Percentiles rank a stretch among this genome's conserved stretches.
Evolutionary conservation across 768 basidiomycete genomes (phyloP).

Genomic region (Boletus tylopilopsis): DNA sequence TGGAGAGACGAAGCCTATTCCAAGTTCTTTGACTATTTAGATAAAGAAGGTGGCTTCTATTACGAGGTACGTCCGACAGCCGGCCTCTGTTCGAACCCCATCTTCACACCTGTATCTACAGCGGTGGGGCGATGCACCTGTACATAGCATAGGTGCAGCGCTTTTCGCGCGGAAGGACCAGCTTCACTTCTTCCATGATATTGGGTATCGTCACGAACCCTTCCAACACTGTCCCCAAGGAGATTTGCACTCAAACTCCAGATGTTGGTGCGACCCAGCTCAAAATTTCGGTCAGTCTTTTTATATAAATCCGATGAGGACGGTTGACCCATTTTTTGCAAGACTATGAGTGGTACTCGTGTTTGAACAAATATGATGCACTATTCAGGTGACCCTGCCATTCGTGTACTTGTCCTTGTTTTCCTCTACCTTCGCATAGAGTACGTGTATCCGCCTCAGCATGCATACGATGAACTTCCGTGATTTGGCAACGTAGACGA

Average conservation of each 20-base stretch:
- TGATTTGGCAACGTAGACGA: slow-evolving; percentile 1
- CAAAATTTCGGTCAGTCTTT: slow-evolving; percentile 60
- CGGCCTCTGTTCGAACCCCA: not conserved
- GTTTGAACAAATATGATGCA: slow-evolving; percentile 70
- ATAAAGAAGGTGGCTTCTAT: slow-evolving; percentile 84
- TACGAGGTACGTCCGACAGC: slow-evolving; percentile 61
- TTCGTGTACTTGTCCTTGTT: slow-evolving; percentile 2
- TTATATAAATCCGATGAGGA: too few relatives aligned
- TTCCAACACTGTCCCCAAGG: slow-evolving; percentile 75
- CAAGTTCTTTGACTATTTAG: slow-evolving; percentile 79
- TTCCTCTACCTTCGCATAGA: not conserved
- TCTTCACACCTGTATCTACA: slow-evolving; percentile 29
- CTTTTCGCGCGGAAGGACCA: slow-evolving; percentile 72
- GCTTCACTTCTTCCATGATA: slow-evolving; percentile 80
- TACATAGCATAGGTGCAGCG: slow-evolving; percentile 80
- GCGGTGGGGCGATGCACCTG: slow-evolving; percentile 86
- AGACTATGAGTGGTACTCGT: slow-evolving; percentile 90
- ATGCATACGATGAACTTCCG: not conserved
- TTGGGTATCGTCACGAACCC: slow-evolving; percentile 79
- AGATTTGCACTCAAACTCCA: slow-evolving; percentile 50
- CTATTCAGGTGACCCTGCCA: slow-evolving; percentile 40
- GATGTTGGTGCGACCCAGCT: slow-evolving; percentile 68
- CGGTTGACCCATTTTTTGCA: slow-evolving; percentile 8
- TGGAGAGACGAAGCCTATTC: slow-evolving; percentile 84
- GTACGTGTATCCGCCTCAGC: not conserved